Percentiles rank a stretch among this genome's conserved stretches.
Conservation (phyloP, 257 asterid genomes). For the Jaltomata sinuosa region DNA sequence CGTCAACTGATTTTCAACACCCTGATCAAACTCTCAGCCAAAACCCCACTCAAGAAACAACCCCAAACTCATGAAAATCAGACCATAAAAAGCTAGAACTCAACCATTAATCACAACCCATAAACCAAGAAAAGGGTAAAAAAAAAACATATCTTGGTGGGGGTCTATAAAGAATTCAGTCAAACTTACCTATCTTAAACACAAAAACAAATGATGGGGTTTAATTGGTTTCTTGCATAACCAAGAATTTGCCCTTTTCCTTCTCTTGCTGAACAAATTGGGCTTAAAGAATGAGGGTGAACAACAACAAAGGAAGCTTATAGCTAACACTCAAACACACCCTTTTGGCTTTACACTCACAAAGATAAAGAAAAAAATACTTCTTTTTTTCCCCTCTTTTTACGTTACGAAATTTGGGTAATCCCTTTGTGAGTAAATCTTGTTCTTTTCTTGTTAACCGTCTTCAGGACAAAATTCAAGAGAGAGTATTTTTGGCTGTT, state of each 20-base stretch:
- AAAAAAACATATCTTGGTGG: neutral
- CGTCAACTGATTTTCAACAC: conserved; percentile 6
- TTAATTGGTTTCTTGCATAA: neutral
- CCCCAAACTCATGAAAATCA: neutral
- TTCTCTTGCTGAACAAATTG: neutral
- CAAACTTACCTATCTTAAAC: conserved; percentile 5
- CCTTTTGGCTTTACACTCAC: neutral
- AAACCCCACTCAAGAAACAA: neutral
- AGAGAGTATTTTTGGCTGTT: neutral
- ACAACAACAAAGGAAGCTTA: too few species aligned
- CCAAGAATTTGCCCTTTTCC: neutral
- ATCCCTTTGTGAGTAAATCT: neutral
- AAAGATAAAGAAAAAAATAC: neutral
- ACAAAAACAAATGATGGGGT: neutral
- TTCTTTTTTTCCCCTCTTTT: neutral
- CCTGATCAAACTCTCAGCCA: conserved; percentile 10
- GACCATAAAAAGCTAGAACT: neutral
- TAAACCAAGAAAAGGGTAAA: neutral
- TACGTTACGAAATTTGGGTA: neutral
- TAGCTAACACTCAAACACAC: neutral
- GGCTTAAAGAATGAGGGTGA: neutral
- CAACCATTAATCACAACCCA: neutral
- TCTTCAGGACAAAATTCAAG: neutral
- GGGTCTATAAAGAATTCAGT: conserved; percentile 3
- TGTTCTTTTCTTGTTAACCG: neutral